A percentile compares a stretch with the other conserved stretches of the same genome.
Conservation (phyloP, 371 early-diverging fungal species). For the Mortierella polycephala region DNA sequence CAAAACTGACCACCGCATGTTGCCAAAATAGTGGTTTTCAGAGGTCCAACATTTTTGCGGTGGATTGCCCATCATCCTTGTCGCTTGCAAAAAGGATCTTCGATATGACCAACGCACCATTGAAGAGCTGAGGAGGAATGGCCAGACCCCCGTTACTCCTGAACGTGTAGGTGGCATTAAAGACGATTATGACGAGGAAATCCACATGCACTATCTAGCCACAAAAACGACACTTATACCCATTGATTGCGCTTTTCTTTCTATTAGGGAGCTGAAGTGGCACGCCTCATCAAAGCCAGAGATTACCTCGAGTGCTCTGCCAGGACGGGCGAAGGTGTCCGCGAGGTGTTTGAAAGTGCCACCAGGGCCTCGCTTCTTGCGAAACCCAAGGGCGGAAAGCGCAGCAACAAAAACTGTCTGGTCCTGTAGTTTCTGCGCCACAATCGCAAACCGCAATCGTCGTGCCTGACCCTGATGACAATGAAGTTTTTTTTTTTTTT, state of each 20-base stretch:
- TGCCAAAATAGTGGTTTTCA: constrained; percentile 82
- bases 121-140: constrained; percentile 80
- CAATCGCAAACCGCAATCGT: too few relatives aligned
- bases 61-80: constrained; percentile 88
- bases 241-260: not conserved
- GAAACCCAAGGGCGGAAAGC: constrained; percentile 44
- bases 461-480: too few relatives aligned
- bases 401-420: constrained; percentile 63
- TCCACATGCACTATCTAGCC: not conserved
- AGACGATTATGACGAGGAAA: not conserved
- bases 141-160: constrained; percentile 83
- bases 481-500: too few relatives aligned
- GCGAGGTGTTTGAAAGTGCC: constrained; percentile 94
- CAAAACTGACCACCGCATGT: constrained; percentile 5
- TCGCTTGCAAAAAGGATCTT: constrained; percentile 94
- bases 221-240: too few relatives aligned
- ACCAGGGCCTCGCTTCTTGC: constrained; percentile 87
- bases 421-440: constrained; percentile 56
- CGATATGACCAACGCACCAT: constrained; percentile 83
- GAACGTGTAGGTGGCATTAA: constrained; percentile 71
- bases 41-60: constrained; percentile 93
- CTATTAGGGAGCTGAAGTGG: constrained; percentile 73
- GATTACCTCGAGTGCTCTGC: constrained; percentile 97
- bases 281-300: constrained; percentile 87
- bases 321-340: constrained; percentile 90